A percentile compares a stretch with the other conserved stretches of the same genome.
phyloP scores from a whole-genome alignment of 345 rosid genomes.

The Populus ilicifolia region DNA sequence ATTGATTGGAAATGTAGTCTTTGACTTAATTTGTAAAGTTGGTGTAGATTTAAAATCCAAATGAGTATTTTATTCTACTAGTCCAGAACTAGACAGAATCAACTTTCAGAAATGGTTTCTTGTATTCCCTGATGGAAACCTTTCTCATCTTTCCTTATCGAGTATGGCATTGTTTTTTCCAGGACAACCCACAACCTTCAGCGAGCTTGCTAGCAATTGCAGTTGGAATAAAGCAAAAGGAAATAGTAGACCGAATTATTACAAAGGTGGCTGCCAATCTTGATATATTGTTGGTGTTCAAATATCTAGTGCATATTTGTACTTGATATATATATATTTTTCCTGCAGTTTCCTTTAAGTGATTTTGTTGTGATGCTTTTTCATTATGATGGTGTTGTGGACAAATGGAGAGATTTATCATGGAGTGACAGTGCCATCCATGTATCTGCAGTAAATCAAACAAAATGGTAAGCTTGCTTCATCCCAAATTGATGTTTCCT shows the following conservation, averaged over 20 bases:
- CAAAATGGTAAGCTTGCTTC: slow-evolving; percentile 45
- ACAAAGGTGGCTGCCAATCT: slow-evolving; percentile 43
- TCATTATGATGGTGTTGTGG: slow-evolving; percentile 53
- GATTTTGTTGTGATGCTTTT: slow-evolving; percentile 52
- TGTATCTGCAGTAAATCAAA: slow-evolving; percentile 50
- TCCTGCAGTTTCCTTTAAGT: slow-evolving; percentile 38
- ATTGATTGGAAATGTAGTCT: neutral
- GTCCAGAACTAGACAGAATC: neutral
- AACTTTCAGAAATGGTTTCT: neutral
- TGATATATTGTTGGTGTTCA: neutral
- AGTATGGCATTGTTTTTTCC: slow-evolving; percentile 5
- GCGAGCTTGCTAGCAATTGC: slow-evolving; percentile 64
- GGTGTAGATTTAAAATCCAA: neutral
- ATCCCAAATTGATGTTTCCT: neutral
- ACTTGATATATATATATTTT: slow-evolving; percentile 4
- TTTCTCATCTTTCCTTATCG: neutral
- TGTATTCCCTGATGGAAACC: neutral
- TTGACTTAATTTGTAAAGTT: neutral
- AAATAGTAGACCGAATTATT: slow-evolving; percentile 59
- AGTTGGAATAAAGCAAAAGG: slow-evolving; percentile 72
- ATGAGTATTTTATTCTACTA: neutral
- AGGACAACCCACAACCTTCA: slow-evolving; percentile 36
- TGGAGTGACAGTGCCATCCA: slow-evolving; percentile 46
- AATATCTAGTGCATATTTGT: neutral
- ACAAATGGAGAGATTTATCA: slow-evolving; percentile 44